phyloP scores from a whole-genome alignment of 768 basidiomycete species.

The Tubosaeta sp. region DNA sequence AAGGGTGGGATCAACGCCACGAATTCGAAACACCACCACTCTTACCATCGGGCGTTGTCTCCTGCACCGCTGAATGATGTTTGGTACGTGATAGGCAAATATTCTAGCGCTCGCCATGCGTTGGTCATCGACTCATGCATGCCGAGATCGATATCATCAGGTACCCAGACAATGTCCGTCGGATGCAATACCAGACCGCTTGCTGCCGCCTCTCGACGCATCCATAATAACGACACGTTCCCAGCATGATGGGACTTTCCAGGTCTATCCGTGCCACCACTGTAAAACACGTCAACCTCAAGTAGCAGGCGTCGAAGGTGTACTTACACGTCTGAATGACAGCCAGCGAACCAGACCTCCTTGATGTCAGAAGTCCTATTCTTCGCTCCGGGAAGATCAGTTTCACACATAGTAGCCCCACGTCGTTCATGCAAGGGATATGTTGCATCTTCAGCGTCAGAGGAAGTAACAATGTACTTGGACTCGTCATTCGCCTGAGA shows the following conservation, averaged over 20 bases:
- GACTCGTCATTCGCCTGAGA: constrained; percentile 9
- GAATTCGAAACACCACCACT: background rate
- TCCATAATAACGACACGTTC: constrained; percentile 29
- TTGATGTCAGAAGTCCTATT: constrained; percentile 28
- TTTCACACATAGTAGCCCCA: background rate
- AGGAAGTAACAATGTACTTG: constrained; percentile 3
- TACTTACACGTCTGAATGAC: constrained; percentile 34
- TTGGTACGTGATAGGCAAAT: constrained; percentile 20
- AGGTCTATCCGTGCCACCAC: constrained; percentile 22
- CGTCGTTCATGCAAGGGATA: background rate
- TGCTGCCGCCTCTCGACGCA: constrained; percentile 28
- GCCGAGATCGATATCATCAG: constrained; percentile 22
- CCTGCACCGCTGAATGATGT: constrained; percentile 17
- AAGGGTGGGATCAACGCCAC: background rate
- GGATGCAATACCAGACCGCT: constrained; percentile 24
- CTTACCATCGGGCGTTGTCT: constrained; percentile 15
- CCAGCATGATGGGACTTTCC: constrained; percentile 18
- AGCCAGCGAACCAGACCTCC: constrained; percentile 66
- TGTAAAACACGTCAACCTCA: constrained; percentile 2
- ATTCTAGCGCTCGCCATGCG: constrained; percentile 14
- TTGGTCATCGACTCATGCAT: constrained; percentile 16
- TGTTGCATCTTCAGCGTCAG: background rate
- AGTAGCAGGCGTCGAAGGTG: fast-evolving
- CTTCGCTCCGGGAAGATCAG: background rate
- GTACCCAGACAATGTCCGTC: constrained; percentile 22